Base-by-base conservation (phyloP, 805 yeast genomes). In the Kodamaea hsintzibuensis region DNA sequence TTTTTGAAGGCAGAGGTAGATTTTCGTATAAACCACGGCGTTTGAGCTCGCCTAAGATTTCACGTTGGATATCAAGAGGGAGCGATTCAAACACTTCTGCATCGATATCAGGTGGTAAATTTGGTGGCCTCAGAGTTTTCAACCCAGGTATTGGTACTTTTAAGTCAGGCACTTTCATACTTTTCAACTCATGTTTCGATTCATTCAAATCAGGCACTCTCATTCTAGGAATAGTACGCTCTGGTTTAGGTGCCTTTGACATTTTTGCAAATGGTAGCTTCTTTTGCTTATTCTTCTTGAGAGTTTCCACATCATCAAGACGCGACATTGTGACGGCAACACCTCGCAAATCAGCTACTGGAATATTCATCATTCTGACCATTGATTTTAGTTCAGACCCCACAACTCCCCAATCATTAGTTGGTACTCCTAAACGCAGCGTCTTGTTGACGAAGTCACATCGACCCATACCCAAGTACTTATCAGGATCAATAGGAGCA, bases 381-480 rank as follows among this genome's bases (percentile, higher is more conserved):
- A 89, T 66, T 10, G 81, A 72, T 59, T 83, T 79, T 39, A 85
- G 63, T 62, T 86, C 89, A 10, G 84, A 76, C 0, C 84, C 80
- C 7, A 90, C 66, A n/a, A 82, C 62, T 0, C 90, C 89, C 60
- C 76, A 59, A 51, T 82, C 86, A 60, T 81, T 75, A 1, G 91
- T 83, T 2, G 86, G 77, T 0, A 81, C 65, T 0, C 91, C 91
- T 12, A 93, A 63, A 35, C 74, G 74, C 2, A 86, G 72, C 9
- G 86, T 74, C 59, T 83, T 84, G 43, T 85, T 82, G 10, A 79
- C 70, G 35, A 85, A 73, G 49, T 85, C 90, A 68, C 97, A 90
- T 12, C 66, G 66, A 0, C 99, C 98, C 83, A 88, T 83, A 0
- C 99, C 99, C 62, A 95, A 58, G 67, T 74, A 86, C 63, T 93